Percentiles rank a stretch among this genome's conserved stretches.
phyloP scores from a whole-genome alignment of 441 rosid species.

The Bocquillonia castaneifolia region DNA sequence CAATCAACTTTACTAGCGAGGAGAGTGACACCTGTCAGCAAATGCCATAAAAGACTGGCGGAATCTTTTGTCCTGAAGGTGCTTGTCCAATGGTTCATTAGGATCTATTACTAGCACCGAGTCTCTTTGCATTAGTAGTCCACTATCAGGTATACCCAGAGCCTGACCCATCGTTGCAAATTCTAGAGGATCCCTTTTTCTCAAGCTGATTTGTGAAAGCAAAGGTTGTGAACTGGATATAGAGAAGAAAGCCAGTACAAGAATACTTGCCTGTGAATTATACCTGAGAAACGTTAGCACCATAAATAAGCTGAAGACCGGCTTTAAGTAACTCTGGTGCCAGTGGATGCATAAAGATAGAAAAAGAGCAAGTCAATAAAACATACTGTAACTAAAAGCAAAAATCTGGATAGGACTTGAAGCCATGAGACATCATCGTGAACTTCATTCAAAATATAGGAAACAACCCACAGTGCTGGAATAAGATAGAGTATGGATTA shows the following conservation, averaged over 20 bases:
- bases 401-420: slow-evolving; percentile 74
- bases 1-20: slow-evolving; percentile 2
- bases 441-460: slow-evolving; percentile 68
- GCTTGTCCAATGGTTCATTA: slow-evolving; percentile 74
- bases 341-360: slow-evolving; percentile 13
- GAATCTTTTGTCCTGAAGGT: slow-evolving; percentile 65
- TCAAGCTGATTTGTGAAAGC: slow-evolving; percentile 79
- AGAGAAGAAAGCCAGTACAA: slow-evolving; percentile 69
- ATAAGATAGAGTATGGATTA: background rate
- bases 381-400: slow-evolving; percentile 64
- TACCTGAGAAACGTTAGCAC: slow-evolving; percentile 32
- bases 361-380: slow-evolving; percentile 9
- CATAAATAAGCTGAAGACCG: slow-evolving; percentile 19
- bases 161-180: slow-evolving; percentile 82
- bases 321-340: slow-evolving; percentile 12
- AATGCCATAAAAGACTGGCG: slow-evolving; percentile 83
- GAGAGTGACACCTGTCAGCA: slow-evolving; percentile 71
- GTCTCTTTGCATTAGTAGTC: slow-evolving; percentile 55
- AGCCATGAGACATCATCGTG: slow-evolving; percentile 56
- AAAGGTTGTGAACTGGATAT: slow-evolving; percentile 84
- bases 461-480: slow-evolving; percentile 63
- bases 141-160: slow-evolving; percentile 83
- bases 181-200: slow-evolving; percentile 53
- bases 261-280: slow-evolving; percentile 57
- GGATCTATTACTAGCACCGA: slow-evolving; percentile 44